Conservation (phyloP, 192 early-diverging fungal genomes). For the Umbelopsis ramanniana region DNA sequence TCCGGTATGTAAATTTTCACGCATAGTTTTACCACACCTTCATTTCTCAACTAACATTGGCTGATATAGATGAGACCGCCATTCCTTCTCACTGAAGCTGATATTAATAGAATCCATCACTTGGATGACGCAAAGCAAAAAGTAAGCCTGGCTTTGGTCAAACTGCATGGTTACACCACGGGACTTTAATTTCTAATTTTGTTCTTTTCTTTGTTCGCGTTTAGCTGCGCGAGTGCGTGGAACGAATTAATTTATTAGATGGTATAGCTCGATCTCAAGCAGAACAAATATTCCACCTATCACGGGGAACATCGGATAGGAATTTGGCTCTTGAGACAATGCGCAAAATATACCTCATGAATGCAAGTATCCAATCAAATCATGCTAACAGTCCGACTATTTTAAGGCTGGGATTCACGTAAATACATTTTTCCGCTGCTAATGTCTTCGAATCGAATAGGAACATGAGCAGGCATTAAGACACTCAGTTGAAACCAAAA, state of each 20-base stretch:
- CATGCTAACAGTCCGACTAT: too few relatives aligned
- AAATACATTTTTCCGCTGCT: not conserved
- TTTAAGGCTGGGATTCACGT: not conserved
- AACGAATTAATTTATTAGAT: constrained; percentile 26
- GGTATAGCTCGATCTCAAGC: constrained; percentile 28
- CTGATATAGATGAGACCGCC: constrained; percentile 1
- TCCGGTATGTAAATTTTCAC: constrained; percentile 5
- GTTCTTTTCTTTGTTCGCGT: constrained; percentile 1
- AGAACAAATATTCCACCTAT: constrained; percentile 17
- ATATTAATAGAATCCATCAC: constrained; percentile 16
- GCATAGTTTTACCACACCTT: not conserved
- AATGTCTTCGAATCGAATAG: constrained; percentile 6
- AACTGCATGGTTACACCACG: constrained; percentile 19
- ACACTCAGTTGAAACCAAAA: constrained; percentile 35
- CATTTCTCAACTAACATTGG: not conserved
- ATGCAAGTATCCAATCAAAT: not conserved
- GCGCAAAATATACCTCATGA: constrained; percentile 29
- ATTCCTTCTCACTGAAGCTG: constrained; percentile 9
- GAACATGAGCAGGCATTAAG: constrained; percentile 39
- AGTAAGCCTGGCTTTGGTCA: constrained; percentile 13
- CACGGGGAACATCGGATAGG: not conserved
- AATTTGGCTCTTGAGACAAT: constrained; percentile 26
- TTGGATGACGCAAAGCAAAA: constrained; percentile 32
- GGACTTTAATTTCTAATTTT: constrained; percentile 11
- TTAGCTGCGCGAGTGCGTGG: constrained; percentile 29